These are phyloP conservation scores for Microthlaspi erraticum DNA, from an alignment of 345 rosid genomes.

Conservation along the genomic window DNA sequence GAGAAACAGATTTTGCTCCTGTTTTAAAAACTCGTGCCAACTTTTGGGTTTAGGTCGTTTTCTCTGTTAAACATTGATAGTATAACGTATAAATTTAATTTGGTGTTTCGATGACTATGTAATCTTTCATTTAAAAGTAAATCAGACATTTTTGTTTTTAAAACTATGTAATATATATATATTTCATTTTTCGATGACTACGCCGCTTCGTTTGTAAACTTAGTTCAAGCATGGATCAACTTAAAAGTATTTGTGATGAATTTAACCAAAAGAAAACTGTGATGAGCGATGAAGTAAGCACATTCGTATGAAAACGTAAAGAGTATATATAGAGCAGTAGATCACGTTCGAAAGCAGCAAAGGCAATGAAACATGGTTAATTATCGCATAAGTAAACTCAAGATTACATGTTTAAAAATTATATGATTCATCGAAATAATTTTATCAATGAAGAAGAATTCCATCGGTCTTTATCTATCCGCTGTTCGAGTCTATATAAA, in stretches of 20 bases:
- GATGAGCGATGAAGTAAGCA: constrained; percentile 29
- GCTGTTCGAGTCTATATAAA: constrained; percentile 26
- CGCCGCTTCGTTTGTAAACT: too few species aligned
- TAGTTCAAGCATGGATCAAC: not conserved
- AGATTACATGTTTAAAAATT: not conserved
- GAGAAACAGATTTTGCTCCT: too few species aligned
- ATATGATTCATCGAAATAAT: not conserved
- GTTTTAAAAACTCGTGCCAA: too few species aligned
- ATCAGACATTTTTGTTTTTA: too few species aligned
- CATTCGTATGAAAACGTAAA: constrained; percentile 35
- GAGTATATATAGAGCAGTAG: not conserved
- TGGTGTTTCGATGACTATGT: not conserved
- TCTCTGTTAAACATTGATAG: too few species aligned
- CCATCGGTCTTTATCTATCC: constrained; percentile 30
- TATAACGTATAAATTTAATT: too few species aligned
- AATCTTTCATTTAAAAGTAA: not conserved
- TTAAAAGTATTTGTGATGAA: not conserved
- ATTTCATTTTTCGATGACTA: too few species aligned
- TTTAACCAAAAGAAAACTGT: not conserved
- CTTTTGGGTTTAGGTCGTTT: too few species aligned
- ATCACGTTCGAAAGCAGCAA: constrained; percentile 30
- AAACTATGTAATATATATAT: too few species aligned
- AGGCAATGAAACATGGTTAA: constrained; percentile 29
- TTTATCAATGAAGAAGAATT: too few species aligned
- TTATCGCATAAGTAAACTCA: constrained; percentile 9